phyloP scores from a whole-genome alignment of 495 filamentous ascomycete genomes.

The Xylaria flabelliformis region DNA sequence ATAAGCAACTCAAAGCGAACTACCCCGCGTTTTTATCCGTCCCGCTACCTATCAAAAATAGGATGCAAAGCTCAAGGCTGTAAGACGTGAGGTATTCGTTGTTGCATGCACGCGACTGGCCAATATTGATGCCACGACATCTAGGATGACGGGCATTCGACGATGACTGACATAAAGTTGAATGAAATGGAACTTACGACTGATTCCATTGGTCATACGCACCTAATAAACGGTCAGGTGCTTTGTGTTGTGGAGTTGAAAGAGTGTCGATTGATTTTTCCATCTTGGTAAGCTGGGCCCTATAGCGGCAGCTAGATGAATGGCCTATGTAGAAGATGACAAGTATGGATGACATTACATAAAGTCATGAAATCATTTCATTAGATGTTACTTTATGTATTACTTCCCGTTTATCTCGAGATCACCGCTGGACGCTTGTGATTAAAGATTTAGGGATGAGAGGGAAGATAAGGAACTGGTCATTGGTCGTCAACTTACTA shows the following conservation, averaged over 20 bases:
- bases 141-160: not conserved
- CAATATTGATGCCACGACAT: not conserved
- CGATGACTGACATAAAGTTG: not conserved
- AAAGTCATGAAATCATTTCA: not conserved
- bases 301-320: not conserved
- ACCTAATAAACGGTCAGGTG: not conserved
- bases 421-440: no score
- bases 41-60: not conserved
- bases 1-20: no score
- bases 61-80: not conserved
- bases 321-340: not conserved
- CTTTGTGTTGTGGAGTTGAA: not conserved
- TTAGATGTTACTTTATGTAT: no score
- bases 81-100: not conserved
- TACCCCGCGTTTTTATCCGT: not conserved
- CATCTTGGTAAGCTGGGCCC: not conserved
- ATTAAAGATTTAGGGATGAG: no score
- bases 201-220: not conserved
- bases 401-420: no score
- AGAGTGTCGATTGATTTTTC: not conserved
- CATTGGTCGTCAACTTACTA: no score
- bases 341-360: not conserved
- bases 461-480: no score
- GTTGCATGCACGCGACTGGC: slow-evolving; percentile 1
- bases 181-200: not conserved